Evolutionary conservation across 2,329 filamentous ascomycete genomes (phyloP).

Genomic region (Teratosphaeria pseudoeucalypti): DNA sequence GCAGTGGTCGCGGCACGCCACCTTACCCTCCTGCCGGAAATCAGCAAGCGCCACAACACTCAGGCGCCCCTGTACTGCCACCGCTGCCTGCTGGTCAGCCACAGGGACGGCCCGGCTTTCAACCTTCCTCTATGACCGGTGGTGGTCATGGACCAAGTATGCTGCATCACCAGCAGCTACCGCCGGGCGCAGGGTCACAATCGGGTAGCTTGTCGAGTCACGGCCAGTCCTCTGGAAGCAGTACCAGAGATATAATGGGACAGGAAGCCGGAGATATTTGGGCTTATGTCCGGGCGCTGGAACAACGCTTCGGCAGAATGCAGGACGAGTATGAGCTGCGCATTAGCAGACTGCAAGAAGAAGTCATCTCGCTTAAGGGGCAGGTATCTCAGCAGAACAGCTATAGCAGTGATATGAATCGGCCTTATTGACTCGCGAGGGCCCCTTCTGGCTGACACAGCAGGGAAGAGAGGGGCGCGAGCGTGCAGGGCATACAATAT

Average conservation of each 20-base stretch:
- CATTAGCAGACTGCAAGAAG: constrained; percentile 34
- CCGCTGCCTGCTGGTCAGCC: constrained; percentile 25
- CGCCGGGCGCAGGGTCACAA: constrained; percentile 29
- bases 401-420: constrained; percentile 22
- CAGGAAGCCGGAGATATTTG: constrained; percentile 49
- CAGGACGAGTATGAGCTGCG: constrained; percentile 39
- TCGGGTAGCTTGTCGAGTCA: constrained; percentile 43
- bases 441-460: background rate
- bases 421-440: constrained; percentile 3
- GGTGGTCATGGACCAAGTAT: constrained; percentile 25
- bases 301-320: constrained; percentile 41
- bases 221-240: constrained; percentile 45
- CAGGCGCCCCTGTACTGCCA: constrained; percentile 27
- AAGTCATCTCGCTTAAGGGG: constrained; percentile 29
- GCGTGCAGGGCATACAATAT: background rate
- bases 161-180: constrained; percentile 26
- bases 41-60: constrained; percentile 16
- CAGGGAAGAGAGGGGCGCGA: background rate
- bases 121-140: constrained; percentile 8
- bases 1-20: constrained; percentile 48
- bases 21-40: constrained; percentile 29
- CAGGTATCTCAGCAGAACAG: constrained; percentile 17
- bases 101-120: constrained; percentile 11
- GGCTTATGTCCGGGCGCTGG: constrained; percentile 61
- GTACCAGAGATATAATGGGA: constrained; percentile 57